Conservation (phyloP, 2,329 filamentous ascomycete genomes). For the Hysterium pulicare region DNA sequence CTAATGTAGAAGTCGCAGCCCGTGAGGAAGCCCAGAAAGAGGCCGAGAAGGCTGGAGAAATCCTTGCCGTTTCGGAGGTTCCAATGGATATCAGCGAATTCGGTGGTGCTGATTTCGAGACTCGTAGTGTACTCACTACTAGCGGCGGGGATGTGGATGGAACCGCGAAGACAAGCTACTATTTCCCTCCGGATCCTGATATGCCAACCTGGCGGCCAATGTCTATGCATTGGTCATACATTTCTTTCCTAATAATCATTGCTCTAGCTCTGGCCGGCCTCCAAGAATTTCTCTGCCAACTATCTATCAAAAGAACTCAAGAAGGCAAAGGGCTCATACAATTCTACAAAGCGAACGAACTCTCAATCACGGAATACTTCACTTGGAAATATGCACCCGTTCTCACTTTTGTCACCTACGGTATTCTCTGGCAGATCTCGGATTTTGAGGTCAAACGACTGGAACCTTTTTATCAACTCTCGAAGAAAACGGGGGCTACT, state of each 20-base stretch:
- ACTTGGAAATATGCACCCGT: constrained; percentile 43
- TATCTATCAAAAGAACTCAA: constrained; percentile 23
- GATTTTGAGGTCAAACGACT: constrained; percentile 51
- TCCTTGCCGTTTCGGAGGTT: constrained; percentile 40
- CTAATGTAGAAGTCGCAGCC: constrained; percentile 14
- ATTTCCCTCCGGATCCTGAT: constrained; percentile 37
- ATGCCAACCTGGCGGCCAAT: constrained; percentile 40
- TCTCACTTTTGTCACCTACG: constrained; percentile 47
- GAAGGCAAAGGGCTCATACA: constrained; percentile 24
- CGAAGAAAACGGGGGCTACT: constrained; percentile 33
- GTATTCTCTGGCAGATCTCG: constrained; percentile 49
- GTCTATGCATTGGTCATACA: constrained; percentile 37
- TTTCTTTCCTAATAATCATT: constrained; percentile 30
- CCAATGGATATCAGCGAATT: constrained; percentile 44
- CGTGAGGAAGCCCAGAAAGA: constrained; percentile 39
- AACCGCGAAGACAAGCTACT: constrained; percentile 33
- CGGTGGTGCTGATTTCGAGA: constrained; percentile 33
- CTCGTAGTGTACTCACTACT: constrained; percentile 23
- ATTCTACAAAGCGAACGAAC: constrained; percentile 26
- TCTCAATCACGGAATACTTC: constrained; percentile 29
- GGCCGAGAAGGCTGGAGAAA: constrained; percentile 42
- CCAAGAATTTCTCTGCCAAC: constrained; percentile 37
- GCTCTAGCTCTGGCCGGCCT: constrained; percentile 32
- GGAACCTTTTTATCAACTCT: constrained; percentile 48
- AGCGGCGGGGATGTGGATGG: constrained; percentile 15